Percentiles rank a stretch among this genome's conserved stretches.
These are phyloP conservation scores for Gossypium lobatum DNA, from an alignment of 441 rosid genomes.

Conservation along the genomic window DNA sequence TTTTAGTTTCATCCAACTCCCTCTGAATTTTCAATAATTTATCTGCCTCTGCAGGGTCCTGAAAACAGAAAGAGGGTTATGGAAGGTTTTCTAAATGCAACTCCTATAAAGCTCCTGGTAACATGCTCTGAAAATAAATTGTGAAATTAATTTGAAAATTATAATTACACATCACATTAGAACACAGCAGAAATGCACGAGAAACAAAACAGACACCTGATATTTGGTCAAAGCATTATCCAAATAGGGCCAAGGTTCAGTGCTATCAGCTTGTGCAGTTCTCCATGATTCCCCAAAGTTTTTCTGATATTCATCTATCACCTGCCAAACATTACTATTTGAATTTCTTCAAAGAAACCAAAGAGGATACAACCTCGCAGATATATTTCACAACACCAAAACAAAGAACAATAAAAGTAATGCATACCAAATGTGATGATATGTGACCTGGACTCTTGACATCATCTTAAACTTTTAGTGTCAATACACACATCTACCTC, in stretches of 20 bases:
- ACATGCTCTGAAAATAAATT: neutral
- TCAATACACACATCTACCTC: neutral
- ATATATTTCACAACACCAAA: neutral
- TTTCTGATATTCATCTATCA: slow-evolving; percentile 94
- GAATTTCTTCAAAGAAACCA: slow-evolving; percentile 10
- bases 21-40: slow-evolving; percentile 91
- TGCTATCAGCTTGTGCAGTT: slow-evolving; percentile 46
- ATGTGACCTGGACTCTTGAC: neutral
- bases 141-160: neutral
- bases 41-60: slow-evolving; percentile 99
- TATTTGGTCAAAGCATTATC: slow-evolving; percentile 68
- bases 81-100: neutral
- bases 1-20: slow-evolving; percentile 96
- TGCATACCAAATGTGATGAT: neutral
- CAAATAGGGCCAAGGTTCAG: slow-evolving; percentile 77
- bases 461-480: neutral
- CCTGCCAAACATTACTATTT: slow-evolving; percentile 32
- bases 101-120: neutral
- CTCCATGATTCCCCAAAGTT: slow-evolving; percentile 86
- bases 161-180: neutral
- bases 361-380: neutral
- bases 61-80: slow-evolving; percentile 18
- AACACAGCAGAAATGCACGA: neutral
- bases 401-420: neutral
- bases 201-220: slow-evolving; percentile 43